Percentiles rank a stretch among this genome's conserved stretches.
Evolutionary conservation across 2,329 filamentous ascomycete genomes (phyloP).

Genomic region (Aspergillus aculeatinus): DNA sequence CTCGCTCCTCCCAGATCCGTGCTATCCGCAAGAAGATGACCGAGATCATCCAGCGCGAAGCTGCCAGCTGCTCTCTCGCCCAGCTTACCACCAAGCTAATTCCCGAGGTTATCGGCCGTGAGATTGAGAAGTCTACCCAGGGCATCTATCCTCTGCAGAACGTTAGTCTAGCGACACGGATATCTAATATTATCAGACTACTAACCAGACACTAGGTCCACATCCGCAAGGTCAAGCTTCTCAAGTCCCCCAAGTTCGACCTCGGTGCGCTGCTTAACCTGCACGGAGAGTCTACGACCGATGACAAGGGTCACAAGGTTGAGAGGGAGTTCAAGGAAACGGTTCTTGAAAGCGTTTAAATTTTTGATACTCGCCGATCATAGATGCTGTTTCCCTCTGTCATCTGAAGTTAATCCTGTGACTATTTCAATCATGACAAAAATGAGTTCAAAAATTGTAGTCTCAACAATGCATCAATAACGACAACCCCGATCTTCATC

Average conservation of each 20-base stretch:
- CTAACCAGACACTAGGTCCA: constrained; percentile 68
- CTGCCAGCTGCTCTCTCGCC: constrained; percentile 86
- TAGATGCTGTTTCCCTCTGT: constrained; percentile 58
- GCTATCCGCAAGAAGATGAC: constrained; percentile 99
- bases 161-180: constrained; percentile 54
- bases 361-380: constrained; percentile 66
- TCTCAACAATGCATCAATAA: constrained; percentile 8
- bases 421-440: constrained; percentile 10
- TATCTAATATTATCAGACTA: neutral
- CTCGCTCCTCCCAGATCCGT: constrained; percentile 93
- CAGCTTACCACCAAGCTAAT: constrained; percentile 99
- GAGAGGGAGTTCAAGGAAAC: constrained; percentile 99
- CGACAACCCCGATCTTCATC: neutral
- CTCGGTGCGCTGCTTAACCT: constrained; percentile 93
- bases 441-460: constrained; percentile 10
- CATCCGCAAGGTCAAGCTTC: constrained; percentile 99
- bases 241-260: constrained; percentile 99
- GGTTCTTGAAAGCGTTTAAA: constrained; percentile 91
- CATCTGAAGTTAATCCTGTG: neutral
- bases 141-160: constrained; percentile 99
- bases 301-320: constrained; percentile 97
- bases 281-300: constrained; percentile 94
- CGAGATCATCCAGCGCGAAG: constrained; percentile 97
- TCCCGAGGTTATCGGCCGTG: constrained; percentile 97
- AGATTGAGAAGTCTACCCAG: constrained; percentile 99